phyloP scores from a whole-genome alignment of 345 rosid genomes.

The Boechera divaricarpa region DNA sequence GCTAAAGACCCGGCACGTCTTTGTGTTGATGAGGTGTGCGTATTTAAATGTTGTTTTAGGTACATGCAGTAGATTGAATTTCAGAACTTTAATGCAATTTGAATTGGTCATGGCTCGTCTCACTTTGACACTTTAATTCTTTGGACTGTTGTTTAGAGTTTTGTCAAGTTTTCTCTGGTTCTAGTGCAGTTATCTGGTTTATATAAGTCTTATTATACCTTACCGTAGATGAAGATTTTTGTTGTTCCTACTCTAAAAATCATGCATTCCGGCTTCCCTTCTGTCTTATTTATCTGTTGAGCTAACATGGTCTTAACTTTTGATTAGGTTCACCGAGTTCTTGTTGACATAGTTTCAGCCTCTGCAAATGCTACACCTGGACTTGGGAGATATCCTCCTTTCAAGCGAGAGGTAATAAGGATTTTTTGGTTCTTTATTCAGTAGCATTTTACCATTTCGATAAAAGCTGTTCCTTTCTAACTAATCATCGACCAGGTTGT shows the following conservation, averaged over 20 bases:
- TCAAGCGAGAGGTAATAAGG: conserved; percentile 83
- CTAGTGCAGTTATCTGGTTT: conserved; percentile 18
- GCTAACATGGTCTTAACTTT: conserved; percentile 30
- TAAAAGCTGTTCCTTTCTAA: conserved; percentile 14
- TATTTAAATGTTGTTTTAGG: not conserved
- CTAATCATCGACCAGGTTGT: conserved; percentile 63
- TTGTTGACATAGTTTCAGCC: conserved; percentile 86
- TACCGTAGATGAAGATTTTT: not conserved
- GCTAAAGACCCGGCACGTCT: conserved; percentile 97
- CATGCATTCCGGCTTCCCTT: not conserved
- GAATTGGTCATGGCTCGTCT: conserved; percentile 8
- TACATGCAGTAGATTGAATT: conserved; percentile 22
- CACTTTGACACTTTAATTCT: conserved; percentile 15
- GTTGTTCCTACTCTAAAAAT: conserved; percentile 5
- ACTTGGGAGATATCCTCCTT: conserved; percentile 97
- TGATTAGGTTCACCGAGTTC: conserved; percentile 88
- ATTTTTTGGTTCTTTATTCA: conserved; percentile 10
- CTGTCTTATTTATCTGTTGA: conserved; percentile 3
- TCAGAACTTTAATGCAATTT: conserved; percentile 25
- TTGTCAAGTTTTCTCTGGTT: conserved; percentile 15
- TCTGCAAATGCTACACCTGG: conserved; percentile 97
- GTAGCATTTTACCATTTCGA: not conserved
- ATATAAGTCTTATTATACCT: not conserved
- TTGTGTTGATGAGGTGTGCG: conserved; percentile 93
- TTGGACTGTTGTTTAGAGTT: conserved; percentile 8